phyloP scores from a whole-genome alignment of 2,329 filamentous ascomycete species.

The Diaporthe aspalathi region DNA sequence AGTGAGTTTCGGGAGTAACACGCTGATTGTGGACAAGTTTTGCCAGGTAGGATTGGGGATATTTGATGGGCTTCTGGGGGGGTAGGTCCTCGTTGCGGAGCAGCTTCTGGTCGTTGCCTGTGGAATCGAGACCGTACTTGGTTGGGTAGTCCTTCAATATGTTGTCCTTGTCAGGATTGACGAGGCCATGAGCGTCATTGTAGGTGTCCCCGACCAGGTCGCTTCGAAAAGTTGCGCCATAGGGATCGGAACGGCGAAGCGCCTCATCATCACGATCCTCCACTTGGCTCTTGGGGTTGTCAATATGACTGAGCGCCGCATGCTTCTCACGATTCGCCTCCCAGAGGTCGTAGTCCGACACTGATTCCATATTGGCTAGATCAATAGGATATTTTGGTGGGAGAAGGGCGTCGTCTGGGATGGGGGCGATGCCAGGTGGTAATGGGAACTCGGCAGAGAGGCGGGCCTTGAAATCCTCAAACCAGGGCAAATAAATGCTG shows the following conservation, averaged over 20 bases:
- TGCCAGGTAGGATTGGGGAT: conserved; percentile 68
- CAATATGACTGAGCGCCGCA: conserved; percentile 43
- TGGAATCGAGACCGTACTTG: conserved; percentile 48
- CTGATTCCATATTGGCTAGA: conserved; percentile 35
- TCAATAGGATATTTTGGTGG: conserved; percentile 74
- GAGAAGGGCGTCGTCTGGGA: conserved; percentile 79
- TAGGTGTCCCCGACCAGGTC: conserved; percentile 35
- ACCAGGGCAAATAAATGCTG: conserved; percentile 84
- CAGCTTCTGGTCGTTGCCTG: conserved; percentile 34
- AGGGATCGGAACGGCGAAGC: conserved; percentile 26
- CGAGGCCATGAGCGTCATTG: conserved; percentile 37
- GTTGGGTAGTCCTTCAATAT: conserved; percentile 50
- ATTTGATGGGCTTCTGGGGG: conserved; percentile 59
- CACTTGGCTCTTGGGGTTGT: conserved; percentile 37
- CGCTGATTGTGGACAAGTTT: conserved; percentile 74
- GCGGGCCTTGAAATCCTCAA: conserved; percentile 72
- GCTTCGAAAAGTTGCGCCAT: conserved; percentile 25
- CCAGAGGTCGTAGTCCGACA: conserved; percentile 20
- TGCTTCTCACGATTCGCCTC: conserved; percentile 39
- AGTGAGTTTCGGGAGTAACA: conserved; percentile 81
- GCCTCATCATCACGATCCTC: conserved; percentile 41
- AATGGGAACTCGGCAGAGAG: conserved; percentile 77
- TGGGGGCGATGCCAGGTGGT: conserved; percentile 72
- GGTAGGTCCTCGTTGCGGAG: conserved; percentile 38
- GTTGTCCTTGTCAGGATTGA: conserved; percentile 50